A percentile compares a stretch with the other conserved stretches of the same genome.
phyloP scores from a whole-genome alignment of 2,329 filamentous ascomycete species.

The Colletotrichum lentis region DNA sequence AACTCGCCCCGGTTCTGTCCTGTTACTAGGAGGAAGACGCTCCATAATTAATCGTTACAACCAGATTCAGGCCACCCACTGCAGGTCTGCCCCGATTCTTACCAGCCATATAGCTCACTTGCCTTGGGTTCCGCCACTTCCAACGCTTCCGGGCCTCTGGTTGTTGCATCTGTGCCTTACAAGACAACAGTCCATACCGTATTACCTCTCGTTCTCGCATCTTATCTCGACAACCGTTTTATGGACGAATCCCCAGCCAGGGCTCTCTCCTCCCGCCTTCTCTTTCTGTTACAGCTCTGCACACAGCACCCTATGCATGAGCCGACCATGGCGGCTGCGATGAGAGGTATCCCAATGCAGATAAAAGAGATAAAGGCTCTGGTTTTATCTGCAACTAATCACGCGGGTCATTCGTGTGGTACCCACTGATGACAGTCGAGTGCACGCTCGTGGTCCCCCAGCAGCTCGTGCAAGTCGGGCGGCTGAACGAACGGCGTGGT shows the following conservation, averaged over 20 bases:
- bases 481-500: conserved; percentile 29
- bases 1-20: conserved; percentile 1
- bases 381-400: neutral
- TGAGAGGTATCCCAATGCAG: conserved; percentile 24
- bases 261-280: conserved; percentile 15
- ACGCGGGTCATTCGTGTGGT: neutral
- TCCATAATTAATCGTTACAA: neutral
- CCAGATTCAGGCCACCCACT: conserved; percentile 7
- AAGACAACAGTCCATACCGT: too few species aligned
- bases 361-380: conserved; percentile 12
- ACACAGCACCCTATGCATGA: conserved; percentile 33
- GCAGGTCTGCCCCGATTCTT: conserved; percentile 12
- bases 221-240: too few species aligned
- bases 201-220: too few species aligned
- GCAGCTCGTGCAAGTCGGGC: conserved; percentile 9
- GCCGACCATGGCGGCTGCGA: neutral
- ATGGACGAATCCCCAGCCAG: too few species aligned
- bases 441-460: conserved; percentile 1
- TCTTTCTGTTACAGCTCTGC: conserved; percentile 18
- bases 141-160: neutral
- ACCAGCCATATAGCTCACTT: neutral
- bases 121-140: too few species aligned
- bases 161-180: neutral
- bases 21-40: conserved; percentile 4
- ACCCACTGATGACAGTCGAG: neutral